Base-by-base conservation (phyloP, 805 yeast species). In the Zygoascus tannicola region DNA sequence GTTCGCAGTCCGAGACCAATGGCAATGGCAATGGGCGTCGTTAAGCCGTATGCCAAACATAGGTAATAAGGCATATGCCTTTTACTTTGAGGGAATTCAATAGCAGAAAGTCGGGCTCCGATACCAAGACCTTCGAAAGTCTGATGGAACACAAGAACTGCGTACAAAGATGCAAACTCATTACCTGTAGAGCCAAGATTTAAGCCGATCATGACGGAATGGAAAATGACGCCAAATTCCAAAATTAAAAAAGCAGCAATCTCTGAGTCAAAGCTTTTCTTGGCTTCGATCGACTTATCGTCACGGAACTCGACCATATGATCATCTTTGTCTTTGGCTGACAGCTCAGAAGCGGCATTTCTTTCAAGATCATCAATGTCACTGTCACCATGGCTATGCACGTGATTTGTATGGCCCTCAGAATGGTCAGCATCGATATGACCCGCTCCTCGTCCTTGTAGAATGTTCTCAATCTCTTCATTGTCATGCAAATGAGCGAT, bases 41-140 rank as follows among this genome's bases (percentile, higher is more conserved):
- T 71, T 19, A 82, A 45, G 10, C 76, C 70, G 53, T 74, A 80
- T 7, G 65, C 76, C 23, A 68, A 15, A 37, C 74, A 74, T 45
- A 76, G 59, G 1, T 66, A 48, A 62, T 73, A 78, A 3, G 84
- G 83, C 36, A 74, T 61, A 67, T 71, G 70, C 44, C 65, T 58
- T 50, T 61, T 66, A 16, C 48, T 32, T 19, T 54, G 47, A 5
- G 82, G 81, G 75, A 80, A 80, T 2, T 69, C 65, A 16, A 78
- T 74, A 32, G 70, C 69, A 1, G 83, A 76, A 39, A 80, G 62
- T 58, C 92, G 72, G 8, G 88, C 70, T 26, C 90, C 88, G 50
- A 81, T 69, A 53, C 90, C 90, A 43, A 82, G 69, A 50, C 90
- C 90, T 66, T 82, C 90, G 56, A 82, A 83, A 56, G 78, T 69